Evolutionary conservation across 805 yeast genomes (phyloP).

Genomic region (Nakazawaea laoshanensis): DNA sequence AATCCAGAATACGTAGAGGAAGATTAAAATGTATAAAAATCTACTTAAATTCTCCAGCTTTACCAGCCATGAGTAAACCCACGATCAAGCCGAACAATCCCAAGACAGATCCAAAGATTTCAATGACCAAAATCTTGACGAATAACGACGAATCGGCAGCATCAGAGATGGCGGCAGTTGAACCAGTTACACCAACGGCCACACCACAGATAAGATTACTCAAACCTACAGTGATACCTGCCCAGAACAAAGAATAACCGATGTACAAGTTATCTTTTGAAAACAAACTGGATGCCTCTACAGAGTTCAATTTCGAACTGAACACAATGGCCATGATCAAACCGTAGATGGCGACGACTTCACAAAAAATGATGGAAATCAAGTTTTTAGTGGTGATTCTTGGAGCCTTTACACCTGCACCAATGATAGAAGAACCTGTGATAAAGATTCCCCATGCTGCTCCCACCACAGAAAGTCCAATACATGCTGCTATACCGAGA

Average conservation of each 20-base stretch:
- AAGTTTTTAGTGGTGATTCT: conserved; percentile 95
- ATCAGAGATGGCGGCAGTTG: conserved; percentile 97
- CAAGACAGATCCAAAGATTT: conserved; percentile 93
- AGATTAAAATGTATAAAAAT: conserved; percentile 19
- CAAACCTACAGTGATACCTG: conserved; percentile 91
- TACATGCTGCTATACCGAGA: conserved; percentile 82
- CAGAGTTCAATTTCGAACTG: conserved; percentile 74
- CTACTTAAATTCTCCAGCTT: conserved; percentile 79
- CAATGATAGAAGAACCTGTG: conserved; percentile 89
- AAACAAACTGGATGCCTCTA: conserved; percentile 52
- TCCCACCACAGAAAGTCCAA: conserved; percentile 91
- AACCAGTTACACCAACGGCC: conserved; percentile 95
- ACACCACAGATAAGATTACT: conserved; percentile 94
- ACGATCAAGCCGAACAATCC: conserved; percentile 96
- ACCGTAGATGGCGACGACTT: conserved; percentile 98
- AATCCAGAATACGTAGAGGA: conserved; percentile 77
- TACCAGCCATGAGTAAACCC: conserved; percentile 94
- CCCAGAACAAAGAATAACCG: conserved; percentile 96
- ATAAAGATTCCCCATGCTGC: conserved; percentile 99
- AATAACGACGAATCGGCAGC: conserved; percentile 95
- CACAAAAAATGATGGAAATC: conserved; percentile 96
- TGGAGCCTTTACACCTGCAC: conserved; percentile 98
- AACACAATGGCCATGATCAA: conserved; percentile 96
- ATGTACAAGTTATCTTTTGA: conserved; percentile 88
- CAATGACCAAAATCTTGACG: conserved; percentile 93